Base-by-base conservation (phyloP, 1,139 yeast genomes). In the Geotrichum fermentans region DNA sequence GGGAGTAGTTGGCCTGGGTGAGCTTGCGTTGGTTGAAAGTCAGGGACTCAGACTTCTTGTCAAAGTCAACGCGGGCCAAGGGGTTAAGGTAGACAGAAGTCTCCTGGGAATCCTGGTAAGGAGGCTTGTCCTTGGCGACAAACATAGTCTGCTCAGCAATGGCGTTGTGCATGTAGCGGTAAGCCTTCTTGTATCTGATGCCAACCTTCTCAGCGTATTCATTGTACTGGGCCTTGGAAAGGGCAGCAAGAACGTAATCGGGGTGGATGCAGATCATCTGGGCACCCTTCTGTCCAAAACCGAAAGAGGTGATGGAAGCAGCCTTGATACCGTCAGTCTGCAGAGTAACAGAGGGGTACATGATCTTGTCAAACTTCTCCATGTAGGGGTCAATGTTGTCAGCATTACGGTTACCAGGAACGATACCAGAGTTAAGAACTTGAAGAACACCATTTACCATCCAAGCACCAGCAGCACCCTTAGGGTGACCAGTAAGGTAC, bases 401-500 rank as follows among this genome's bases (percentile, higher is more conserved):
- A 53, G 98, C 98, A 66, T 94, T 94, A 72, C 97, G 82, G 78
- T 92, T 92, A 71, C 99, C 99, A 60, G 99, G 99, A 62, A 92
- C 96, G 63, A 90, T 67, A 72, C 98, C 98, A 63, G 87, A 70
- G 73, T 87, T 84, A 69, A 92, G 77, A 59, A 90, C 83, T 76
- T 92, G 99, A 60, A 92, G 75, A 55, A 90, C 96, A 73, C 99
- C 99, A 71, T 92, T 94, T 78, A 92, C 76, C 98, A 94, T 92
- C 98, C 98, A 92, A 55, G 99, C 97, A 78, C 97, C 98, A 52
- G 99, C 99, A 61, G 98, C 98, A 80, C 98, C 99, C 84, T 92
- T 92, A 65, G 98, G 98, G 76, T 92, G 99, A 73, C 98, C 99
- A 63, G 99, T 92, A 66, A 92, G 80, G 81, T 80, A 92, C 73